These are phyloP conservation scores for Ophiocytium majus DNA, from an alignment of 352 stramenopile genomes.

Conservation along the genomic window DNA sequence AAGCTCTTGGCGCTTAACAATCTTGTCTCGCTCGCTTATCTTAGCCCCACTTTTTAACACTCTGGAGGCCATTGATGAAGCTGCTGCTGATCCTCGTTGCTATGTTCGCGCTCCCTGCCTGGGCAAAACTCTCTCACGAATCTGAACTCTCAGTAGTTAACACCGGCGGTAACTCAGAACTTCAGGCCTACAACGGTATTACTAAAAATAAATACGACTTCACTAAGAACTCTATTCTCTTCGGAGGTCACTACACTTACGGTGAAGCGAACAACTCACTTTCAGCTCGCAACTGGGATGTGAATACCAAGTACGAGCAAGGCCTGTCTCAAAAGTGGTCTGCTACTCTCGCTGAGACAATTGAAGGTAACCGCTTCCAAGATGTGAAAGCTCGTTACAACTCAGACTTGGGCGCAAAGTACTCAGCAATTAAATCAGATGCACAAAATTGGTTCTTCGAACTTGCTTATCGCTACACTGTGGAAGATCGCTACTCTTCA, in stretches of 20 bases:
- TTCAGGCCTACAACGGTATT: background rate
- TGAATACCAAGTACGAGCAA: background rate
- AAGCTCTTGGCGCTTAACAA: no score
- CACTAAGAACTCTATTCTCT: background rate
- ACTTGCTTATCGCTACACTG: constrained; percentile 10
- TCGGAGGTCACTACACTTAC: constrained; percentile 16
- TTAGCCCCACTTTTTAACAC: no score
- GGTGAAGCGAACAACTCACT: background rate
- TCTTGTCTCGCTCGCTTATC: no score
- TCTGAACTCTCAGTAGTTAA: background rate
- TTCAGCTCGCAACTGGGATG: constrained; percentile 2
- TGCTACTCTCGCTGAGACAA: background rate
- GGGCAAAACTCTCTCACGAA: no score
- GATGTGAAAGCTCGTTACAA: constrained; percentile 7
- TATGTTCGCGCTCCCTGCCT: no score
- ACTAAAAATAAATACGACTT: background rate
- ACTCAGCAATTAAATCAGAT: background rate
- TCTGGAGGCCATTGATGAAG: no score
- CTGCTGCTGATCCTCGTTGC: no score
- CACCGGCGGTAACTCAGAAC: constrained; percentile 1
- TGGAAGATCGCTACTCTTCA: constrained; percentile 7
- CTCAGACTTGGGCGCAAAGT: background rate
- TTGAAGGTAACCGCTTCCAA: background rate
- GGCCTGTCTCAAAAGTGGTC: background rate
- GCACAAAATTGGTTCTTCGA: background rate